Conservation (phyloP, 495 filamentous ascomycete genomes). For the Aspergillus bridgeri region DNA sequence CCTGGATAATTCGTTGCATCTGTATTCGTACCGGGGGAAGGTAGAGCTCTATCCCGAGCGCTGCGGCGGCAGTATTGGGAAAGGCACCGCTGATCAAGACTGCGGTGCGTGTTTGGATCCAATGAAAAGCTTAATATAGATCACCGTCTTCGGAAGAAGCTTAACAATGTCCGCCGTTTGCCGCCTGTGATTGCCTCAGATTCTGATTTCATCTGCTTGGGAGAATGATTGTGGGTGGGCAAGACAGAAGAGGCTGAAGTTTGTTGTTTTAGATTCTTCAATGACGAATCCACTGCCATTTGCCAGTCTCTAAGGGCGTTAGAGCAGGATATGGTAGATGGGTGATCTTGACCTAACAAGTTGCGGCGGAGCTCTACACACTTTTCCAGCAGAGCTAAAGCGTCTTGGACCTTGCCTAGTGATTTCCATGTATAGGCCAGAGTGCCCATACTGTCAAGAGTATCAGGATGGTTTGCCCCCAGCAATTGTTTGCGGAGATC, state of each 20-base stretch:
- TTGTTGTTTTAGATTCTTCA: background rate
- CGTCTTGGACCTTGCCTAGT: constrained; percentile 19
- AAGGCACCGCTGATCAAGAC: too few relatives aligned
- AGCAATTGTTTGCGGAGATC: constrained; percentile 11
- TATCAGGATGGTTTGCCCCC: constrained; percentile 33
- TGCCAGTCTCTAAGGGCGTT: background rate
- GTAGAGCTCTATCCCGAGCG: too few relatives aligned
- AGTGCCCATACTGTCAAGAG: constrained; percentile 35
- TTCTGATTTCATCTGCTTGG: background rate
- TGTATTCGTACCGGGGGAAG: too few relatives aligned
- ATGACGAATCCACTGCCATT: background rate
- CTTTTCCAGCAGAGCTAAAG: constrained; percentile 11
- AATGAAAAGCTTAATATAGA: too few relatives aligned
- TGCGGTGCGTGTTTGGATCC: too few relatives aligned
- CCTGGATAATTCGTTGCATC: too few relatives aligned
- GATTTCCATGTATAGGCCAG: constrained; percentile 25
- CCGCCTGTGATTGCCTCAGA: background rate
- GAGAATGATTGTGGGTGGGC: background rate
- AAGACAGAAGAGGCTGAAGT: background rate
- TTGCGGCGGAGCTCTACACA: constrained; percentile 17
- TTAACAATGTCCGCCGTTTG: background rate
- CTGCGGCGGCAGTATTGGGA: too few relatives aligned
- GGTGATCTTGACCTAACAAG: constrained; percentile 32
- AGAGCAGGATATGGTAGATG: constrained; percentile 11
- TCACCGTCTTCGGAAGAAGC: background rate